phyloP scores from a whole-genome alignment of 495 filamentous ascomycete species.

The Entonaema liquescens region DNA sequence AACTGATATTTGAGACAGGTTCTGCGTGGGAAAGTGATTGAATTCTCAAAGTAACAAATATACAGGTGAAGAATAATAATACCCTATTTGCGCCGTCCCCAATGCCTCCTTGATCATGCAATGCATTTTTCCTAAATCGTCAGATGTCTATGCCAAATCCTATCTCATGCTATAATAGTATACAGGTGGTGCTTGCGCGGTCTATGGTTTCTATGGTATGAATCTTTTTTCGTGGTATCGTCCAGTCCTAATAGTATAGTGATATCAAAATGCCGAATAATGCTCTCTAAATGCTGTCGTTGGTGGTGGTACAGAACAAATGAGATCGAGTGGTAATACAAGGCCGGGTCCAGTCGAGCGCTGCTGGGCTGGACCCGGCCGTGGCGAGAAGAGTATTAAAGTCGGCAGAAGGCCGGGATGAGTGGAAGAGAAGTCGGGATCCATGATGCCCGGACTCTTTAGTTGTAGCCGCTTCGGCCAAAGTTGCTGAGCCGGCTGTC shows the following conservation, averaged over 20 bases:
- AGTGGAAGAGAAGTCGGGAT: conserved; percentile 1
- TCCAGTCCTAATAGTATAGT: conserved; percentile 32
- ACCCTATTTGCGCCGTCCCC: conserved; percentile 14
- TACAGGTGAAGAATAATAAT: conserved; percentile 18
- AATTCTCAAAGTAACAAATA: conserved; percentile 13
- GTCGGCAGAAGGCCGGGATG: conserved; percentile 10
- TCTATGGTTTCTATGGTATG: conserved; percentile 35
- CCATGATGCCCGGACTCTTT: conserved; percentile 39
- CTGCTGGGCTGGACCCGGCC: neutral
- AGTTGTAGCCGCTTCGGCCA: conserved; percentile 62
- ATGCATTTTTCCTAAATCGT: neutral
- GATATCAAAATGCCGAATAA: conserved; percentile 37
- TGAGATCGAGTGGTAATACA: conserved; percentile 18
- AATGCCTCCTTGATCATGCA: conserved; percentile 13
- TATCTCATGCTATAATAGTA: conserved; percentile 17
- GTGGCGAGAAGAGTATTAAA: conserved; percentile 11
- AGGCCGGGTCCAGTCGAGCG: neutral
- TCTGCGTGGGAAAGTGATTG: conserved; percentile 53
- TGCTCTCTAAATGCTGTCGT: conserved; percentile 21
- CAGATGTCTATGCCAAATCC: conserved; percentile 4
- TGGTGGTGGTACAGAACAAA: conserved; percentile 36
- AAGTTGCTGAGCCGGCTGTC: conserved; percentile 48
- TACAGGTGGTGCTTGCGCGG: conserved; percentile 22
- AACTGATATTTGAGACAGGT: conserved; percentile 43
- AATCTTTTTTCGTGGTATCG: conserved; percentile 33